Percentiles rank a stretch among this genome's conserved stretches.
Conservation (phyloP, 2,329 filamentous ascomycete species). For the Colletotrichum noveboracense region DNA sequence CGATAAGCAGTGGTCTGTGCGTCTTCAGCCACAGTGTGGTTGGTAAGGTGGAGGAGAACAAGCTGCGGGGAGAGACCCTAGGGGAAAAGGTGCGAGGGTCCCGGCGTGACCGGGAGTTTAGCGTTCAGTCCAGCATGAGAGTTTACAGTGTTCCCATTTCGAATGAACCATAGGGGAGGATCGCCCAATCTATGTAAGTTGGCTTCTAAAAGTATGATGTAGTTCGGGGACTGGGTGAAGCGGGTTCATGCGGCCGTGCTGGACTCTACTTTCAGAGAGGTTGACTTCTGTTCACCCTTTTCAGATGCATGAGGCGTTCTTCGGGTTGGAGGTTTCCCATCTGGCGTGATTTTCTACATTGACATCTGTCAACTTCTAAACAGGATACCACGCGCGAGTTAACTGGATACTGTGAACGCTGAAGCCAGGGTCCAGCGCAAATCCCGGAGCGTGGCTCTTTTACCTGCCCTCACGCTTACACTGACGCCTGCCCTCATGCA, state of each 20-base stretch:
- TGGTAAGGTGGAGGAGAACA: background rate
- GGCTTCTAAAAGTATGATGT: rapidly evolving
- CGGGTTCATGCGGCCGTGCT: background rate
- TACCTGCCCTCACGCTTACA: too few species aligned
- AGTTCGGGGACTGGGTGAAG: background rate
- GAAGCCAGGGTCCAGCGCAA: too few species aligned
- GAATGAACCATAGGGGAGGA: background rate
- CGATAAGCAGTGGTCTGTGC: background rate
- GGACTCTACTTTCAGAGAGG: background rate
- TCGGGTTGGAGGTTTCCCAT: too few species aligned
- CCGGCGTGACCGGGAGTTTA: background rate
- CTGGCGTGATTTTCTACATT: too few species aligned
- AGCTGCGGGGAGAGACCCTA: background rate
- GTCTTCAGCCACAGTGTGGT: rapidly evolving
- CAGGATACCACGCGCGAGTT: too few species aligned
- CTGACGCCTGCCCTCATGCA: too few species aligned
- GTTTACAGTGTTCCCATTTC: background rate
- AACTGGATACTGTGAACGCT: too few species aligned
- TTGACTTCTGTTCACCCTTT: too few species aligned
- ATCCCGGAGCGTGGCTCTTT: too few species aligned
- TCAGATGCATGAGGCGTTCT: too few species aligned
- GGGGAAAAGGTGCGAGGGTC: background rate
- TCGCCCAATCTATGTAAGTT: rapidly evolving
- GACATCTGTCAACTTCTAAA: too few species aligned
- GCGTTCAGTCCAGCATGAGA: background rate